Base-by-base conservation (phyloP, 257 asterid species). In the Eustoma russellianum region DNA sequence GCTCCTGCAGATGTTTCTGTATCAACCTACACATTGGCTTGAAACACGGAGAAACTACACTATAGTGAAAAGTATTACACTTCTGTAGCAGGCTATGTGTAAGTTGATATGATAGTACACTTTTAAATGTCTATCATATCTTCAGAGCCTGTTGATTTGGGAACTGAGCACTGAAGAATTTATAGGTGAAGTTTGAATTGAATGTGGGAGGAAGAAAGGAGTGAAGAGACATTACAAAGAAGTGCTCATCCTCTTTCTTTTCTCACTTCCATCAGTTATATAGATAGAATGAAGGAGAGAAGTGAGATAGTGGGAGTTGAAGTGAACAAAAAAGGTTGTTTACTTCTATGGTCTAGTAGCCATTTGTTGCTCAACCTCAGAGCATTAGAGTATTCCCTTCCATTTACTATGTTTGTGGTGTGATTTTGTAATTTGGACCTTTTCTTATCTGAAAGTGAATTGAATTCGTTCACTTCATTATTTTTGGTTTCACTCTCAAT, bases 181-280 rank as follows among this genome's bases (percentile, higher is more conserved):
- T 55, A 41, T 45, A 68, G 64, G 67, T 66, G 64, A 69, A 33
- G 44, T 35, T 62, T 70, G 78, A 69, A 59, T 65, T 40, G 67
- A 64, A 56, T 77, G 64, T 46, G 18, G 86, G 94, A 70, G 38
- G 79, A 67, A 74, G 94, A 83, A 81, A 81, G 83, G 93, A 79
- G 96, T 54, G 96, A 87, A 73, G 96, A 75, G 94, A 83, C 77
- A 53, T 72, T 55, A 60, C 68, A 67, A 62, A 60, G 50, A 59
- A 68, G 91, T 74, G 95, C 94, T 86, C 91, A 77, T 86, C 95
- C 98, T 91, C 95, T 82, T 84, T 87, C 97, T 79, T 79, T 71
- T 80, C 84, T 69, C 41, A 72, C 66, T n/a, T n/a, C 73, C 78
- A 69, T 65, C 79, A 61, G 60, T 48, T 70, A 61, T 63, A 56